A percentile compares a stretch with the other conserved stretches of the same genome.
Conservation (phyloP, 345 rosid genomes). For the Aquilaria malaccensis region DNA sequence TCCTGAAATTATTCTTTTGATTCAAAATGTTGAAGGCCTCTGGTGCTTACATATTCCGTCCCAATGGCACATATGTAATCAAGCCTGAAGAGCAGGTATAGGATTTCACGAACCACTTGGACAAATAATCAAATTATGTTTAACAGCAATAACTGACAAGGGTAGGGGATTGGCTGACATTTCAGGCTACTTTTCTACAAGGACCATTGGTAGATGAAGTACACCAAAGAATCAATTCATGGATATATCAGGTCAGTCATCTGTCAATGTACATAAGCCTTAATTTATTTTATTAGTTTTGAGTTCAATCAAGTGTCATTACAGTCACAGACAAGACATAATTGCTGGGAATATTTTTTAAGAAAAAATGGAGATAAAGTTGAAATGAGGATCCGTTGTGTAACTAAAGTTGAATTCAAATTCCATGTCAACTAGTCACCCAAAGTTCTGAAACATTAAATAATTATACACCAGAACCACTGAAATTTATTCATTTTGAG, state of each 20-base stretch:
- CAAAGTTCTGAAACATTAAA: too few relatives aligned
- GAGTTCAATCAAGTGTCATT: neutral
- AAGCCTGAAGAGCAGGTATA: conserved; percentile 36
- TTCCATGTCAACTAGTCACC: too few relatives aligned
- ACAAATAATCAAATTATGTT: neutral
- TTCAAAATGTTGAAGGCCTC: conserved; percentile 38
- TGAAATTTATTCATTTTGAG: too few relatives aligned
- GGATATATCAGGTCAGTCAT: conserved; percentile 54
- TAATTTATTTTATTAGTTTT: conserved; percentile 4
- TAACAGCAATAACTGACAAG: conserved; percentile 20
- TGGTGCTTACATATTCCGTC: conserved; percentile 68
- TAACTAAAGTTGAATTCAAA: too few relatives aligned
- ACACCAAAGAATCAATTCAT: conserved; percentile 49
- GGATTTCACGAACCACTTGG: conserved; percentile 2
- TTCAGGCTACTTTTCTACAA: conserved; percentile 26
- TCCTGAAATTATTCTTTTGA: conserved; percentile 6
- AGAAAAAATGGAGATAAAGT: neutral
- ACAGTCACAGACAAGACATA: neutral
- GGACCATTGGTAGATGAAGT: conserved; percentile 67
- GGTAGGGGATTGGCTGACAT: conserved; percentile 5
- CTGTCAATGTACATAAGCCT: neutral
- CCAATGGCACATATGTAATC: conserved; percentile 31
- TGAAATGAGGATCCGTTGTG: too few relatives aligned
- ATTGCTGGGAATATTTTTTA: neutral
- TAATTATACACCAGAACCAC: too few relatives aligned